phyloP scores from a whole-genome alignment of 192 early-diverging fungal species.

The Linnemannia elongata region DNA sequence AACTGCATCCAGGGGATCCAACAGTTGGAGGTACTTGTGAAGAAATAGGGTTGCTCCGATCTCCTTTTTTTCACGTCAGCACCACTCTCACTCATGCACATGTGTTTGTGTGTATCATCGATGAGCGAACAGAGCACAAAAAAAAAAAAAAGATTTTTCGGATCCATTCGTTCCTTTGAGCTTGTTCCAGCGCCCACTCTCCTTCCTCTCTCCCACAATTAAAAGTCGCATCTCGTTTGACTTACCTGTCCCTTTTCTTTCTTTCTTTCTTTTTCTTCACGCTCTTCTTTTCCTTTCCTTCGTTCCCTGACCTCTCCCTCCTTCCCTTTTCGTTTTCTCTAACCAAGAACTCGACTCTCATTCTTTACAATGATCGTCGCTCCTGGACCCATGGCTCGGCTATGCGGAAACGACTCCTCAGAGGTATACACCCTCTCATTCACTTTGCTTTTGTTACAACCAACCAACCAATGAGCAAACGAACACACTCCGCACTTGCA shows the following conservation, averaged over 20 bases:
- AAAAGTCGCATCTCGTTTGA: neutral
- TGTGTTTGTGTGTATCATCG: too few species aligned
- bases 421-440: constrained; percentile 25
- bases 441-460: neutral
- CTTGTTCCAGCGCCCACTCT: neutral
- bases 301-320: neutral
- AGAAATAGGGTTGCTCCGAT: too few species aligned
- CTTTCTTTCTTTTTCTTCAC: neutral
- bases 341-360: constrained; percentile 18
- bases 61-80: too few species aligned
- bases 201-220: neutral
- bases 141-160: neutral
- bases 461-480: neutral
- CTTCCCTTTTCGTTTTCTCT: neutral
- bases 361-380: constrained; percentile 20
- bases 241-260: neutral
- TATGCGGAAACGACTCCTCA: constrained; percentile 44
- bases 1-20: too few species aligned
- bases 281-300: neutral
- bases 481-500: neutral
- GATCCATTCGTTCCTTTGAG: neutral
- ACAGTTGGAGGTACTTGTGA: too few species aligned
- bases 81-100: too few species aligned
- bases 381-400: constrained; percentile 16
- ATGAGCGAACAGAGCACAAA: neutral